phyloP scores from a whole-genome alignment of 208 protist genomes.

The Hexamita inflata region DNA sequence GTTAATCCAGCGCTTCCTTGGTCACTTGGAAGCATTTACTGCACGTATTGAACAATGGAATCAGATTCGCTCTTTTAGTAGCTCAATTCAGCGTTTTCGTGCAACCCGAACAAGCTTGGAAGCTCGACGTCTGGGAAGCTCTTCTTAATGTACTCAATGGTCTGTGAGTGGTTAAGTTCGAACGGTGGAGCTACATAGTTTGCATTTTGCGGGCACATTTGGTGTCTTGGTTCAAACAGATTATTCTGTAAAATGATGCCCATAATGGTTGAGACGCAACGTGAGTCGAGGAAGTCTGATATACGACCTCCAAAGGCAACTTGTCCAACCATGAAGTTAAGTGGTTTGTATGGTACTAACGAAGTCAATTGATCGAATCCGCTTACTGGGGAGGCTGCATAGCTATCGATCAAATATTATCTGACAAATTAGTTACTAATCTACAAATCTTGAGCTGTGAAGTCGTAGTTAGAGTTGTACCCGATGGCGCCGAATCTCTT shows the following conservation, averaged over 20 bases:
- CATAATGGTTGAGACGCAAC: constrained; percentile 46
- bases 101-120: constrained; percentile 73
- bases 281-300: constrained; percentile 82
- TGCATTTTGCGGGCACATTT: no score
- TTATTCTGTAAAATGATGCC: no score
- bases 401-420: constrained; percentile 58
- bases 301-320: constrained; percentile 93
- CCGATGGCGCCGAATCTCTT: constrained; percentile 82
- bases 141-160: not conserved
- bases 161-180: no score
- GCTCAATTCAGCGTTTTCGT: constrained; percentile 81
- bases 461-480: constrained; percentile 94
- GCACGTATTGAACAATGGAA: constrained; percentile 67
- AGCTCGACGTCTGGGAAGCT: constrained; percentile 55
- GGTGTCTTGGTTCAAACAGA: no score
- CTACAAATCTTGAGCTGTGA: constrained; percentile 75
- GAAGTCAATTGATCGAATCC: not conserved
- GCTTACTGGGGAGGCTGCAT: not conserved
- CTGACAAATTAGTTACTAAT: constrained; percentile 75
- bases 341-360: constrained; percentile 30
- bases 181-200: no score
- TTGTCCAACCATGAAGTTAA: constrained; percentile 51
- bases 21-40: constrained; percentile 76
- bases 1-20: constrained; percentile 42
- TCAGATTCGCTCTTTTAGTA: constrained; percentile 75